Evolutionary conservation across 2,329 filamentous ascomycete genomes (phyloP).

Genomic region (Phoma sp.): DNA sequence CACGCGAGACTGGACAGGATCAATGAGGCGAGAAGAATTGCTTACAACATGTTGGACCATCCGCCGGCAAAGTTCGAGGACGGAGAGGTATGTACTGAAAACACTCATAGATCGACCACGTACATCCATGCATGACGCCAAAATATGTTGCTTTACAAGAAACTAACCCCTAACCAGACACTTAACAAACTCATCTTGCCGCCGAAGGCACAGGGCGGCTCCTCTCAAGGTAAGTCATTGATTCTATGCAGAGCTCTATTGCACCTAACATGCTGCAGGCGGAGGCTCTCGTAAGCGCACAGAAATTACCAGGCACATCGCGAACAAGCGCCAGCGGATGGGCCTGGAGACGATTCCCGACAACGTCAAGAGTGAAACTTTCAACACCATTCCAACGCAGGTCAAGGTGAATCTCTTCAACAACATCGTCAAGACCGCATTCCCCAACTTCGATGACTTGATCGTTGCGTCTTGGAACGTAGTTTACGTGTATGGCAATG

Average conservation of each 20-base stretch:
- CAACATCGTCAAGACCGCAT: conserved; percentile 29
- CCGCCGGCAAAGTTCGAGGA: conserved; percentile 18
- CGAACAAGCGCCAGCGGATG: conserved; percentile 34
- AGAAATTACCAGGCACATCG: conserved; percentile 24
- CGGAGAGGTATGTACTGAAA: conserved; percentile 30
- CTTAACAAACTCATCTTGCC: conserved; percentile 20
- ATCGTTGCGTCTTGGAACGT: conserved; percentile 43
- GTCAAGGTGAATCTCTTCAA: conserved; percentile 40
- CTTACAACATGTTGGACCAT: conserved; percentile 25
- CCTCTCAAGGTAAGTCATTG: neutral
- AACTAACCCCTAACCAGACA: conserved; percentile 12
- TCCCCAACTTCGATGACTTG: conserved; percentile 40
- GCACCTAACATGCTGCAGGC: too few species aligned
- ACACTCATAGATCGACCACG: too few species aligned
- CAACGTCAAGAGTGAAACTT: conserved; percentile 27
- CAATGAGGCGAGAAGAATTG: conserved; percentile 31
- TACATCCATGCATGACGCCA: too few species aligned
- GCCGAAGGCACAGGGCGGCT: conserved; percentile 1
- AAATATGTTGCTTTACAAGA: too few species aligned
- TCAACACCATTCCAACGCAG: conserved; percentile 30
- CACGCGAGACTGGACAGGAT: conserved; percentile 25
- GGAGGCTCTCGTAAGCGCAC: neutral
- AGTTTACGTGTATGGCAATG: conserved; percentile 33
- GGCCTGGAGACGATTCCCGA: conserved; percentile 31
- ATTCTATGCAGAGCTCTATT: too few species aligned